These are phyloP conservation scores for Apiotrichum porosum DNA, from an alignment of 1,284 basidiomycete genomes.

Conservation along the genomic window DNA sequence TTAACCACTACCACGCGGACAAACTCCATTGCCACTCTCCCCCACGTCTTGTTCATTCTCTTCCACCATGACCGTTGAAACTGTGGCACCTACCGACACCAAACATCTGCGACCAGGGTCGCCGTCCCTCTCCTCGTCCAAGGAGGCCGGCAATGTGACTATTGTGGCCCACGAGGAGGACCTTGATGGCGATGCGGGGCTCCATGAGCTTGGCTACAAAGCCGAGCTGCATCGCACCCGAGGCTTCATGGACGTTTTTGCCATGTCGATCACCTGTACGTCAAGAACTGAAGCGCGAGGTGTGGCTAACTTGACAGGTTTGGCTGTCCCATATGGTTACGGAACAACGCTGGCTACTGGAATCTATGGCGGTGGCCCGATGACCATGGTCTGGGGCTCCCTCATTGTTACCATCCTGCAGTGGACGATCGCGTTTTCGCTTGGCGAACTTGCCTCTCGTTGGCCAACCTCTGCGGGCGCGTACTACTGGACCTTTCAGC, in stretches of 20 bases:
- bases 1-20: too few relatives aligned
- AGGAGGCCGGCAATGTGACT: constrained; percentile 10
- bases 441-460: constrained; percentile 12
- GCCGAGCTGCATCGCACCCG: constrained; percentile 11
- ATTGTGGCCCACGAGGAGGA: constrained; percentile 6
- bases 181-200: constrained; percentile 12
- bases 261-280: constrained; percentile 12
- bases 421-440: constrained; percentile 8
- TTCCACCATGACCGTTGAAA: too few relatives aligned
- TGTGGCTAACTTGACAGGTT: not conserved
- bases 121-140: too few relatives aligned
- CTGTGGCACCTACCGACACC: too few relatives aligned
- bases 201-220: constrained; percentile 16
- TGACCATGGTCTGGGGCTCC: constrained; percentile 13
- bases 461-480: constrained; percentile 16
- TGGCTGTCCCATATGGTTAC: constrained; percentile 13
- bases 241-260: constrained; percentile 8
- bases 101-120: too few relatives aligned
- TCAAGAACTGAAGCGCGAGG: not conserved
- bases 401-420: constrained; percentile 11
- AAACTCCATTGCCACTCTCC: too few relatives aligned
- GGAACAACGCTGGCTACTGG: constrained; percentile 6
- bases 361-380: constrained; percentile 12
- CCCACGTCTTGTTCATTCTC: too few relatives aligned
- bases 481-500: constrained; percentile 19